Evolutionary conservation across 2,329 filamentous ascomycete species (phyloP).

Genomic region (Knufia fluminis): DNA sequence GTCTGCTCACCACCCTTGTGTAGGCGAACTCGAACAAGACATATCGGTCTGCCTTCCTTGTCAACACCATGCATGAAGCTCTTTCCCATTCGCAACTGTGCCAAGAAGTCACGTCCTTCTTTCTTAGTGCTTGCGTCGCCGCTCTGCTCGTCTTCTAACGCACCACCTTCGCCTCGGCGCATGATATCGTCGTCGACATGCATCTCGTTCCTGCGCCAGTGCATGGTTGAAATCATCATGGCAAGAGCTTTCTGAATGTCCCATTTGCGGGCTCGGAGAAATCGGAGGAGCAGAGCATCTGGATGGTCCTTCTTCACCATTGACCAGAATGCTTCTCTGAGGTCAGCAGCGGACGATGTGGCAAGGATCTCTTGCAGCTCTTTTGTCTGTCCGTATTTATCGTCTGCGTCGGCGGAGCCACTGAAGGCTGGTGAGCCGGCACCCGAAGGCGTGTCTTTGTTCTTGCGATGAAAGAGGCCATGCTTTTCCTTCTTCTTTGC

Average conservation of each 20-base stretch:
- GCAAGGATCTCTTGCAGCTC: slow-evolving; percentile 75
- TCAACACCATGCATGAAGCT: slow-evolving; percentile 84
- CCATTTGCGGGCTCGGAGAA: slow-evolving; percentile 74
- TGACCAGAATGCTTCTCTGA: slow-evolving; percentile 75
- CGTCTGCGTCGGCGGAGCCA: slow-evolving; percentile 48
- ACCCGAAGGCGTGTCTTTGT: slow-evolving; percentile 28
- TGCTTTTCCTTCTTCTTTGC: slow-evolving; percentile 68
- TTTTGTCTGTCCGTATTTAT: slow-evolving; percentile 88
- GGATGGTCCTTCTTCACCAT: slow-evolving; percentile 96
- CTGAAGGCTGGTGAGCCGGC: slow-evolving; percentile 31
- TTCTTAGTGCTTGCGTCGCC: slow-evolving; percentile 55
- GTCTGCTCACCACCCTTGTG: slow-evolving; percentile 76
- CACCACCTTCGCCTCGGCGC: slow-evolving; percentile 60
- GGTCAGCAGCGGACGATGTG: slow-evolving; percentile 64
- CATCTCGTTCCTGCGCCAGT: slow-evolving; percentile 77
- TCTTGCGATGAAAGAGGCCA: slow-evolving; percentile 52
- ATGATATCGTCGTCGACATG: slow-evolving; percentile 86
- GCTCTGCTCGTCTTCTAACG: slow-evolving; percentile 52
- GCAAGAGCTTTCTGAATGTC: slow-evolving; percentile 85
- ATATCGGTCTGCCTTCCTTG: slow-evolving; percentile 75
- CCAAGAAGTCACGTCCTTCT: slow-evolving; percentile 65
- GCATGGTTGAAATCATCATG: slow-evolving; percentile 91
- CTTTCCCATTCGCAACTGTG: slow-evolving; percentile 81
- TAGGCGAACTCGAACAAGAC: slow-evolving; percentile 70
- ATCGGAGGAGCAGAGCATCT: slow-evolving; percentile 72